Percentiles rank a stretch among this genome's conserved stretches.
phyloP scores from a whole-genome alignment of 306 rosid species.

The Prunus mira region DNA sequence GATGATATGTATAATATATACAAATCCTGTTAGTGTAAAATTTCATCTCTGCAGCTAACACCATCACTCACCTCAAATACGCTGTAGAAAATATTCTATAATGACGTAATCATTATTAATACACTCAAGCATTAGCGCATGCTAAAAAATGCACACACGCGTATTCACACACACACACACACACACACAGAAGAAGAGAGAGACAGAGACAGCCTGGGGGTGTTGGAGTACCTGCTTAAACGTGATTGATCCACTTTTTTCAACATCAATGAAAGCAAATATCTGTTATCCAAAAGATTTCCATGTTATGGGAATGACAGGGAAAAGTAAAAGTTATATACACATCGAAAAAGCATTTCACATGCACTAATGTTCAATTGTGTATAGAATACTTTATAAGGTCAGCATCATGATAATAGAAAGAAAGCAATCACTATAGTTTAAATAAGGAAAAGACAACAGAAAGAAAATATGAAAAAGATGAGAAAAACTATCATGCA shows the following conservation, averaged over 20 bases:
- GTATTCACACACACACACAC: too few species aligned
- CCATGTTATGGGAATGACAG: not conserved
- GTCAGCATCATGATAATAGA: not conserved
- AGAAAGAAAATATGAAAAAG: not conserved
- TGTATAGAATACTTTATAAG: not conserved
- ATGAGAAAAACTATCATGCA: not conserved
- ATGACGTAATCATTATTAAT: not conserved
- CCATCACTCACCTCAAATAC: not conserved
- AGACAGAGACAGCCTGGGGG: not conserved
- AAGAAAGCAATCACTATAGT: not conserved
- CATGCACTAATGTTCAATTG: not conserved
- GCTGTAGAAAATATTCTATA: not conserved
- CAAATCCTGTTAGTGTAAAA: not conserved
- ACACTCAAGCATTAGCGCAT: not conserved
- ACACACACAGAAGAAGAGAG: not conserved
- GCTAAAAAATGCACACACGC: not conserved
- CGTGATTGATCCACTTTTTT: constrained; percentile 60
- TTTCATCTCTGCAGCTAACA: not conserved
- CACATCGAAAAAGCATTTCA: not conserved
- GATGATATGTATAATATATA: not conserved
- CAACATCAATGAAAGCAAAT: constrained; percentile 69
- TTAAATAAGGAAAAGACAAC: not conserved
- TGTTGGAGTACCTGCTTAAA: constrained; percentile 64
- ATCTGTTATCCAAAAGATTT: constrained; percentile 44
- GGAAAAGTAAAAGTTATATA: not conserved